Evolutionary conservation across 345 rosid genomes (phyloP).

Genomic region (Aquilaria yunnanensis): DNA sequence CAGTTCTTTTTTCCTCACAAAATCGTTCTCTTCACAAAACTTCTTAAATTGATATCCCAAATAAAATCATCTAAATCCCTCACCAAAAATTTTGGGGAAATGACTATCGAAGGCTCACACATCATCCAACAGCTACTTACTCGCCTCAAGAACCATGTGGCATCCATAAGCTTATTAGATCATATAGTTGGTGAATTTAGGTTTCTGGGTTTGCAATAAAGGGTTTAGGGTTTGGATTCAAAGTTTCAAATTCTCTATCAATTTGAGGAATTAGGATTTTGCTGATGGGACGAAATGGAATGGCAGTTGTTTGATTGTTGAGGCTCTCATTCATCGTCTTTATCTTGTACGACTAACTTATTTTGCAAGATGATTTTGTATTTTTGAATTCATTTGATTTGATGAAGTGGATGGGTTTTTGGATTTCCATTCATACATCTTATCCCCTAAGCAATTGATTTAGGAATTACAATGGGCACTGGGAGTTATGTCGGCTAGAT

Average conservation of each 20-base stretch:
- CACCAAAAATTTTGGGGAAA: no score
- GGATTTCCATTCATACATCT: neutral
- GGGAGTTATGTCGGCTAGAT: no score
- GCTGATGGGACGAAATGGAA: slow-evolving; percentile 12
- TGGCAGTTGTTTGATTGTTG: slow-evolving; percentile 33
- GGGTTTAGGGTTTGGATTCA: slow-evolving; percentile 28
- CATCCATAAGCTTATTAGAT: slow-evolving; percentile 11
- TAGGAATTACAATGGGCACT: no score
- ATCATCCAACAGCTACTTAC: no score
- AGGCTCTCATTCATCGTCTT: slow-evolving; percentile 31
- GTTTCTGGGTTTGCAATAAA: neutral
- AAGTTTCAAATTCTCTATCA: neutral
- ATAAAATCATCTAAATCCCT: no score
- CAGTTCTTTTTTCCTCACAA: no score
- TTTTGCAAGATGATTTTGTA: slow-evolving; percentile 47
- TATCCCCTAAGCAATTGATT: neutral
- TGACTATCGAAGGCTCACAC: no score
- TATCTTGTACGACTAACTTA: slow-evolving; percentile 36
- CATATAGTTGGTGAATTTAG: slow-evolving; percentile 8
- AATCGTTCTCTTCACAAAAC: no score
- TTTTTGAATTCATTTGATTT: slow-evolving; percentile 1
- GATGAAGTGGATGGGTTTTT: neutral
- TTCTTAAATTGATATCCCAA: no score
- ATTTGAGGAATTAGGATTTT: slow-evolving; percentile 27
- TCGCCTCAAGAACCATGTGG: no score